Base-by-base conservation (phyloP, 352 stramenopile genomes). In the Pythium apleroticum region DNA sequence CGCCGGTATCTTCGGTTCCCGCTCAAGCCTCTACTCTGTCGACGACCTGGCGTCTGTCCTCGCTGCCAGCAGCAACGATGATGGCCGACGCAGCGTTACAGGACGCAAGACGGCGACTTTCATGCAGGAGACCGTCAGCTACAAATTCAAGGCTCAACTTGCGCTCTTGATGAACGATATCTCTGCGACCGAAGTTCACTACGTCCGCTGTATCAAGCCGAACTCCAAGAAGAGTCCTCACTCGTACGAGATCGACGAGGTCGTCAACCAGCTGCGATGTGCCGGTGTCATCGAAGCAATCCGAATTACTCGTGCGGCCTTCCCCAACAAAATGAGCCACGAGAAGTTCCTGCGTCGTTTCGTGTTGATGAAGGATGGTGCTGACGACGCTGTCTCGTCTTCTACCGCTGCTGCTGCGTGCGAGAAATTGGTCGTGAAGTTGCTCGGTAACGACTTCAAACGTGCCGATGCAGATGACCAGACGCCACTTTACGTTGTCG, bases 241-340 rank as follows among this genome's bases (percentile, higher is more conserved):
- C 31, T 69, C 77, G 20, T 97, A 93, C 66, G 95, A 99, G 50
- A 89, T 94, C 45, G 72, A 85, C 58, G 67, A 75, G 0, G 90
- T 97, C 30, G 79, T 96, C 30, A 92, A 88, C 56, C 90, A 97
- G 60, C 75, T 97, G 49, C 85, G 90, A 5, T 97, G 86, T 60
- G 90, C 89, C 3, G 90, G 90, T 62, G 89, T 97, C 24, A 86
- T 97, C 33, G 89, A 97, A 73, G 90, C 90, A 1, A 96, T 97
- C 52, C 87, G 90, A 24, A 97, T 97, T 59, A 95, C 86, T 48
- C 82, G 90, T 22, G 83, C 88, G 1, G 86, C 90, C 1, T 97
- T 96, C 65, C 90, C 90, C 3, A 97, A 97, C 81, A 98, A 98
- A 54, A 88, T 99, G 68, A 78, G 78, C 27, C 97, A 99, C 73